Evolutionary conservation across 768 basidiomycete genomes (phyloP), one percentile per base, ranked within the genome.

Genomic region (Hydnomerulius pinastri): DNA sequence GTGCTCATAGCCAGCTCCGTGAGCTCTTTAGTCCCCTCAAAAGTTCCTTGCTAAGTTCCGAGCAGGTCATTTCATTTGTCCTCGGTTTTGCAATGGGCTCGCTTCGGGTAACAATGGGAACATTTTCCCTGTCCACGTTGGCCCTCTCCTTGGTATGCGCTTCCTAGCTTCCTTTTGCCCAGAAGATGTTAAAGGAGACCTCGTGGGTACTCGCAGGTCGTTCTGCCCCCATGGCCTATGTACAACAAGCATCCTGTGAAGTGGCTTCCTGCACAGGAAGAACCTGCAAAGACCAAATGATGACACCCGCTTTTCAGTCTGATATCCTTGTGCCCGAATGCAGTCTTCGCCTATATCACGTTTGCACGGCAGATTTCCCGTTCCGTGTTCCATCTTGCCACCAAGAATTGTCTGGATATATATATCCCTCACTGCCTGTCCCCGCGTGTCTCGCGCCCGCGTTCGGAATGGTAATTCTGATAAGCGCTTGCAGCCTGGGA

Each of bases 171-270:
- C 29, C 6, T 8, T 29, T n/a, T n/a, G n/a, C n/a, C n/a, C n/a
- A n/a, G n/a, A n/a, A n/a, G n/a, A n/a, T n/a, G n/a, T n/a, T n/a
- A n/a, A n/a, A n/a, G n/a, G n/a, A n/a, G n/a, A n/a, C n/a, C n/a
- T 2, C 33, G 24, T 17, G 37, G 21, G 38, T 25, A 6, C 10
- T 12, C 17, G 4, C 6, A 90, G 88, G 65, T 75, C 40, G 72
- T 83, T 11, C 52, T 90, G 4, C 89, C 88, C 0, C 83, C 83
- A 8, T 91, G 89, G 89, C 78, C 82, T 0, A 70, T 79, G 66
- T 87, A 74, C 69, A 86, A 83, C 55, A 66, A 65, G 12, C 77
- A 87, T 60, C 80, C 83, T 13, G 80, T 86, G 30, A 71, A 76
- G 54, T 87, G 85, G 86, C 67, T 86, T 15, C 73, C 81, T 4